phyloP scores from a whole-genome alignment of 148 eudicot species.

The Tetragonia tetragonoides region DNA sequence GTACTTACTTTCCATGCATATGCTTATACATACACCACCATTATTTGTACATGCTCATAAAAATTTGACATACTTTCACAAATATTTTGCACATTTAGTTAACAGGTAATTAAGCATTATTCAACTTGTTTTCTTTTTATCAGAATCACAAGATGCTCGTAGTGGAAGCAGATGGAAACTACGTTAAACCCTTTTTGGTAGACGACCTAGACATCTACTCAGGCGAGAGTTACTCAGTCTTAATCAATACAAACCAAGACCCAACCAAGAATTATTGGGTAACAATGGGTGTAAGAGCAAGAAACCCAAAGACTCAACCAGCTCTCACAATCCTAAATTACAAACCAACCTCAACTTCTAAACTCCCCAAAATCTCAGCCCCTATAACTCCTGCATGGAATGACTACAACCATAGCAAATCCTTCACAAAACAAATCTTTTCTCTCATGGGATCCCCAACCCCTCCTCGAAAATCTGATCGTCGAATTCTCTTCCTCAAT shows the following conservation, averaged over 20 bases:
- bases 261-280: constrained; percentile 69
- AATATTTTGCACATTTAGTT: too few species aligned
- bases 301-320: constrained; percentile 66
- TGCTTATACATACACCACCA: too few species aligned
- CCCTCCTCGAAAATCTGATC: constrained; percentile 41
- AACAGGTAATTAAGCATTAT: too few species aligned
- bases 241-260: constrained; percentile 59
- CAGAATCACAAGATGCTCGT: constrained; percentile 75
- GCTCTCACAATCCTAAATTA: constrained; percentile 68
- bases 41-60: too few species aligned
- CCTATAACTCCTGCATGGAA: constrained; percentile 63
- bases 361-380: constrained; percentile 47
- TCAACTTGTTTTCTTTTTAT: not conserved
- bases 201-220: constrained; percentile 82
- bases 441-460: constrained; percentile 47
- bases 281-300: constrained; percentile 62
- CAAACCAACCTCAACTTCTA: constrained; percentile 27
- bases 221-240: constrained; percentile 81
- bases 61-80: too few species aligned
- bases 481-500: constrained; percentile 57
- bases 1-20: too few species aligned
- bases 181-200: constrained; percentile 54
- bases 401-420: constrained; percentile 52
- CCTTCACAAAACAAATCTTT: constrained; percentile 39
- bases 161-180: constrained; percentile 91